These are phyloP conservation scores for Hypoxylon subgilvum DNA, from an alignment of 495 filamentous ascomycete genomes.

Conservation along the genomic window DNA sequence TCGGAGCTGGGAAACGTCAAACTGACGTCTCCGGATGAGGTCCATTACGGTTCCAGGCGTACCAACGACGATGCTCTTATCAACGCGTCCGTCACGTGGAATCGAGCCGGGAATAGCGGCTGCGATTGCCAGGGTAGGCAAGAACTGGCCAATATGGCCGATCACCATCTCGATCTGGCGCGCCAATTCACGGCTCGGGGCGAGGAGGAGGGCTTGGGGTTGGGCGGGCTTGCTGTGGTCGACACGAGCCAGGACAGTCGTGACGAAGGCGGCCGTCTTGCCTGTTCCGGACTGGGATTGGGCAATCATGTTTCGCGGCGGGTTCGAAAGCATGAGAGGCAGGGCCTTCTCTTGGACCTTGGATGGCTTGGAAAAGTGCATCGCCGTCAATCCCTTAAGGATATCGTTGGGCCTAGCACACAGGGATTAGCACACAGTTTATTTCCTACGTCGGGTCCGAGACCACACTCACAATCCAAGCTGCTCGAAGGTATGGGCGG, in stretches of 20 bases:
- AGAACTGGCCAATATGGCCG: constrained; percentile 78
- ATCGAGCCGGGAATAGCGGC: constrained; percentile 81
- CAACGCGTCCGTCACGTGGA: constrained; percentile 63
- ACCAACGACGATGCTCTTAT: constrained; percentile 81
- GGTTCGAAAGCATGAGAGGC: constrained; percentile 81
- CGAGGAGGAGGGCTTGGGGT: constrained; percentile 88
- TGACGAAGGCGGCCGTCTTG: constrained; percentile 95
- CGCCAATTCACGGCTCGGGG: constrained; percentile 91
- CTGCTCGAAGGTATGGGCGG: constrained; percentile 82
- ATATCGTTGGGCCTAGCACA: constrained; percentile 49
- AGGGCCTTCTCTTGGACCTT: constrained; percentile 96
- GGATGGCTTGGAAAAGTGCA: constrained; percentile 93
- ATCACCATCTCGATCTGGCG: constrained; percentile 91
- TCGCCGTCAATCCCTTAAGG: constrained; percentile 66
- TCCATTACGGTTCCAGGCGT: constrained; percentile 94
- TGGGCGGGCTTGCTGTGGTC: constrained; percentile 67
- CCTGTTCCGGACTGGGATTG: constrained; percentile 99
- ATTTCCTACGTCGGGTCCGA: neutral
- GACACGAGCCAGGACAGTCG: constrained; percentile 86
- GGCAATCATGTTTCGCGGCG: constrained; percentile 89
- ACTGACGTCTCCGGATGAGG: constrained; percentile 72
- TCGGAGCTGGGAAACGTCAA: constrained; percentile 69
- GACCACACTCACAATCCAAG: constrained; percentile 73
- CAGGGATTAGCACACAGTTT: constrained; percentile 18
- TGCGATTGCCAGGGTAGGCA: constrained; percentile 70